These are phyloP conservation scores for Trichosporon inkin DNA, from an alignment of 1,284 basidiomycete genomes.

Conservation along the genomic window DNA sequence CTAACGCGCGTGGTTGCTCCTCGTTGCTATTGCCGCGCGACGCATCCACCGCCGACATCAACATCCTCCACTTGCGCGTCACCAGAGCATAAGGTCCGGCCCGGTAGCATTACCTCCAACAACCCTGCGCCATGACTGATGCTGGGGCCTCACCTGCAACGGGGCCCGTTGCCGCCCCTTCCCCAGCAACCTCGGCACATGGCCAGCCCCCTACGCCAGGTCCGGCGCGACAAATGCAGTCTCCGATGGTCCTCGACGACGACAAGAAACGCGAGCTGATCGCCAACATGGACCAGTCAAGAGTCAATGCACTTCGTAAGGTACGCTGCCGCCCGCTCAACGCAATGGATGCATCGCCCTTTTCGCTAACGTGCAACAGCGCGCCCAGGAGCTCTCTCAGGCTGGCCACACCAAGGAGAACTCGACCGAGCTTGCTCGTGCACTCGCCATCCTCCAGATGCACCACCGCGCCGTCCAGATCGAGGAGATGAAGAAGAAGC, in stretches of 20 bases:
- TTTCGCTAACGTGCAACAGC: conserved; percentile 24
- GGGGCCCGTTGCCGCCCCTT: conserved; percentile 14
- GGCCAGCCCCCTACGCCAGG: conserved; percentile 12
- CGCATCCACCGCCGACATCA: conserved; percentile 7
- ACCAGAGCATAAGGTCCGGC: neutral
- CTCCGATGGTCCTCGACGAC: conserved; percentile 28
- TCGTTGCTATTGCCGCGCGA: conserved; percentile 9
- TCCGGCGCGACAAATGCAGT: conserved; percentile 6
- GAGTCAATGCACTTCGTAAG: conserved; percentile 32
- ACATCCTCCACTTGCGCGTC: neutral
- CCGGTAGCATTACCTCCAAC: conserved; percentile 1
- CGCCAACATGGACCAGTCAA: conserved; percentile 34
- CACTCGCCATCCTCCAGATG: conserved; percentile 37
- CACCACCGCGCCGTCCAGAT: conserved; percentile 35
- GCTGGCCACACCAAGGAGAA: conserved; percentile 43
- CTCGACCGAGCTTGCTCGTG: conserved; percentile 36
- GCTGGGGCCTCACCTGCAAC: conserved; percentile 20
- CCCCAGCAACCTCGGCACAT: conserved; percentile 10
- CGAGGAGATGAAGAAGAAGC: conserved; percentile 29
- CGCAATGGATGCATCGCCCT: conserved; percentile 10
- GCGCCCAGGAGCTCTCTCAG: conserved; percentile 36
- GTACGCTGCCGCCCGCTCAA: conserved; percentile 19
- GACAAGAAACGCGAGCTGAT: conserved; percentile 41
- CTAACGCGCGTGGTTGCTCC: conserved; percentile 8
- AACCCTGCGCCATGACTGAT: conserved; percentile 18